Conservation (phyloP, 2,329 filamentous ascomycete genomes). For the Alternaria panax region DNA sequence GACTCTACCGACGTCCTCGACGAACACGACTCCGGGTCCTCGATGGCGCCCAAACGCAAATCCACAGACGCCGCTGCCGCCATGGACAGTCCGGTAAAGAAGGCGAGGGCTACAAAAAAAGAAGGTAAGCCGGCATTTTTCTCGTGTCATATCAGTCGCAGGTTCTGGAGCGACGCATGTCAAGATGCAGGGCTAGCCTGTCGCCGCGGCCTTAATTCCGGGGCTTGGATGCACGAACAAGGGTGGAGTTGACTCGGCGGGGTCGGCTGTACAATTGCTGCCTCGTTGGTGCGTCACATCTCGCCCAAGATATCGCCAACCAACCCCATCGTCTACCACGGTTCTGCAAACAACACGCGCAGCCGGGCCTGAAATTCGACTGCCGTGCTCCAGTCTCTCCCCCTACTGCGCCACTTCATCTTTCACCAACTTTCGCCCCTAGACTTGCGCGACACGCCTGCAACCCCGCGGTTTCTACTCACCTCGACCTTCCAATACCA, state of each 20-base stretch:
- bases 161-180: slow-evolving; percentile 1
- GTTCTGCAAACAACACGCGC: slow-evolving; percentile 6
- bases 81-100: slow-evolving; percentile 10
- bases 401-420: not conserved
- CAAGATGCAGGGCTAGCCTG: slow-evolving; percentile 7
- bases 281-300: slow-evolving; percentile 31
- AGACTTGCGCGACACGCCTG: not conserved
- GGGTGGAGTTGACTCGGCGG: slow-evolving; percentile 23
- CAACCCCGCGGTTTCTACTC: slow-evolving; percentile 11
- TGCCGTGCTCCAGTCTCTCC: not conserved
- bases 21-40: not conserved
- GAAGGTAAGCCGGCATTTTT: slow-evolving; percentile 6
- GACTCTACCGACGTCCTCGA: slow-evolving; percentile 1
- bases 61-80: not conserved
- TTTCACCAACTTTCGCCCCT: not conserved
- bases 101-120: slow-evolving; percentile 7
- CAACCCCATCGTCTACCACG: slow-evolving; percentile 5
- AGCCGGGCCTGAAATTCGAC: not conserved
- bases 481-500: not conserved
- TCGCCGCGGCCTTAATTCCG: slow-evolving; percentile 20
- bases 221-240: slow-evolving; percentile 8
- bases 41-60: slow-evolving; percentile 24
- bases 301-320: slow-evolving; percentile 18
- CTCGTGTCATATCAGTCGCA: not conserved
- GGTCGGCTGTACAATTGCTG: slow-evolving; percentile 24